A percentile compares a stretch with the other conserved stretches of the same genome.
phyloP scores from a whole-genome alignment of 2,329 filamentous ascomycete species.

The Penicillium sp. region DNA sequence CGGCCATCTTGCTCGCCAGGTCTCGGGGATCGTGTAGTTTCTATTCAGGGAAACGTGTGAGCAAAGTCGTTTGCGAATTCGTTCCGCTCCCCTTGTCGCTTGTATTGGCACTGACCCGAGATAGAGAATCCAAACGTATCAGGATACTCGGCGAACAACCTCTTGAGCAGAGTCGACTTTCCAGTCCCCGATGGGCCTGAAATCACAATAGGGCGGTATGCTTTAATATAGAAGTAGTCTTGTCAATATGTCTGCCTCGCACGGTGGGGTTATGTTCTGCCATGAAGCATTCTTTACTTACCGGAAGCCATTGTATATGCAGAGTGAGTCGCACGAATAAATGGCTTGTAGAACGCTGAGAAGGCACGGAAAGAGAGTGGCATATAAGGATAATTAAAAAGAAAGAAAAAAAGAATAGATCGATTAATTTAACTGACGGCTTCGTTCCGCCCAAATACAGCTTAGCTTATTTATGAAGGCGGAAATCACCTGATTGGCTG shows the following conservation, averaged over 20 bases:
- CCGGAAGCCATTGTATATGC: slow-evolving; percentile 21
- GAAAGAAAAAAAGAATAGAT: not conserved
- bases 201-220: slow-evolving; percentile 6
- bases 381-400: slow-evolving; percentile 14
- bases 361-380: slow-evolving; percentile 12
- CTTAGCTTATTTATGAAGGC: not conserved
- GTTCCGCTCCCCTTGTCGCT: not conserved
- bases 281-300: slow-evolving; percentile 8
- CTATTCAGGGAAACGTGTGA: slow-evolving; percentile 26
- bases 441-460: not conserved
- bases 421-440: not conserved
- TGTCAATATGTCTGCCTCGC: not conserved
- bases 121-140: slow-evolving; percentile 38
- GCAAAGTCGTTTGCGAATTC: slow-evolving; percentile 10
- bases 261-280: not conserved
- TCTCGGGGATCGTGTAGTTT: slow-evolving; percentile 74
- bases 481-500: too few species aligned
- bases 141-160: slow-evolving; percentile 36
- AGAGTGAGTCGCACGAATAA: not conserved
- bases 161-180: slow-evolving; percentile 38
- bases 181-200: slow-evolving; percentile 38
- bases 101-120: slow-evolving; percentile 25
- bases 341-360: not conserved
- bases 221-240: not conserved
- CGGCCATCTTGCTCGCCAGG: slow-evolving; percentile 64